These are phyloP conservation scores for Ceratobasidium sp. DNA, from an alignment of 1,284 basidiomycete species.

Conservation along the genomic window DNA sequence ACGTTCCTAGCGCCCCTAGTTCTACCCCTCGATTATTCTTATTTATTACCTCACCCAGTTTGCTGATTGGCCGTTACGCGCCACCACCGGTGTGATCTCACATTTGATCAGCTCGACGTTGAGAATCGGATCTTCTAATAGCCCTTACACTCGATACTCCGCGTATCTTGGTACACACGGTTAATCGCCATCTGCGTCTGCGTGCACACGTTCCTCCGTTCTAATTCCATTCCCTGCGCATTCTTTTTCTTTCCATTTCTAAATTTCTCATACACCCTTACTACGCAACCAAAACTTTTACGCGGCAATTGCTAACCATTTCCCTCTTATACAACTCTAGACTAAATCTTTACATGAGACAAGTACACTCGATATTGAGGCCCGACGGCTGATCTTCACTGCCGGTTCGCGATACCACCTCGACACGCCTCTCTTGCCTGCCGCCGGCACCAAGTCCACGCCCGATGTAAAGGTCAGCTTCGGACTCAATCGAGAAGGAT, in stretches of 20 bases:
- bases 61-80: not conserved
- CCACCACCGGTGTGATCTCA: conserved; percentile 19
- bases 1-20: conserved; percentile 16
- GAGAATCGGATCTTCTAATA: conserved; percentile 4
- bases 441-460: conserved; percentile 1
- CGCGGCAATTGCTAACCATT: not conserved
- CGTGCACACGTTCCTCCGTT: not conserved
- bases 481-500: not conserved
- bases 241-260: not conserved
- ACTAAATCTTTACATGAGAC: conserved; percentile 14
- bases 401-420: conserved; percentile 34
- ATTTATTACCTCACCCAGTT: not conserved
- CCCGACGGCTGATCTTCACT: conserved; percentile 26
- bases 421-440: conserved; percentile 35
- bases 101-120: not conserved
- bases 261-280: conserved; percentile 1
- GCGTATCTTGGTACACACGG: not conserved
- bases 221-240: not conserved
- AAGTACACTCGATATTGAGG: conserved; percentile 34
- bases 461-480: conserved; percentile 6
- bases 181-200: not conserved
- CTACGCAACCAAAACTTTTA: not conserved
- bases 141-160: not conserved
- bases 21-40: not conserved
- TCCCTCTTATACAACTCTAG: not conserved